Percentiles rank a stretch among this genome's conserved stretches.
Evolutionary conservation across 495 filamentous ascomycete genomes (phyloP).

Genomic region (Xylaria longipes): DNA sequence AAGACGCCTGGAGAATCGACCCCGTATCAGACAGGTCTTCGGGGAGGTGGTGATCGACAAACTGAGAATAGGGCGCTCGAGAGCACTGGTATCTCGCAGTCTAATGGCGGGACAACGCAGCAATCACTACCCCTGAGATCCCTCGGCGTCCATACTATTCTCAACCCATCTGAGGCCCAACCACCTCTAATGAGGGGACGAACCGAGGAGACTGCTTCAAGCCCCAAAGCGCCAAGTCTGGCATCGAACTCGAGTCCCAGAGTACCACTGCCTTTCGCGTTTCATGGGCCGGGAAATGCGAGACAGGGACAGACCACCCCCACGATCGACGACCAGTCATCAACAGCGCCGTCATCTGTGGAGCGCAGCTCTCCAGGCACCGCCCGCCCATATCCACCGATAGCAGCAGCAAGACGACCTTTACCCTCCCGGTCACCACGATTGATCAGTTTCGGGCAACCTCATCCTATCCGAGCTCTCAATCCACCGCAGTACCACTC

Average conservation of each 20-base stretch:
- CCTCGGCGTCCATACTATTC: slow-evolving; percentile 57
- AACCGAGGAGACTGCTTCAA: slow-evolving; percentile 15
- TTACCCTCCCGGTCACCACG: slow-evolving; percentile 71
- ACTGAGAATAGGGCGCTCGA: slow-evolving; percentile 33
- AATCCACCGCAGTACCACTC: slow-evolving; percentile 47
- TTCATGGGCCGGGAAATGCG: slow-evolving; percentile 37
- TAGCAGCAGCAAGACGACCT: slow-evolving; percentile 55
- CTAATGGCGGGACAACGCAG: slow-evolving; percentile 42
- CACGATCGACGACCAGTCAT: slow-evolving; percentile 38
- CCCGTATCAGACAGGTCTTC: slow-evolving; percentile 34
- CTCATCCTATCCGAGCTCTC: slow-evolving; percentile 52
- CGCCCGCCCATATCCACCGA: slow-evolving; percentile 45
- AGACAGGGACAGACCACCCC: slow-evolving; percentile 40
- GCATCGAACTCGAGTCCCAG: slow-evolving; percentile 39
- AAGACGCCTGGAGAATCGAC: slow-evolving; percentile 36
- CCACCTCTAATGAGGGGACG: slow-evolving; percentile 14
- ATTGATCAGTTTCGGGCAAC: slow-evolving; percentile 51
- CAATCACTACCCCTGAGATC: slow-evolving; percentile 48
- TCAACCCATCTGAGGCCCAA: slow-evolving; percentile 52
- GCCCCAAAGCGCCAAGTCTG: slow-evolving; percentile 39
- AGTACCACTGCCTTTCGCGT: slow-evolving; percentile 36
- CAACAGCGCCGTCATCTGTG: slow-evolving; percentile 38
- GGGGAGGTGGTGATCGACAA: slow-evolving; percentile 34
- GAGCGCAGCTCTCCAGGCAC: slow-evolving; percentile 50
- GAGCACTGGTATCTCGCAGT: slow-evolving; percentile 32